Conservation (phyloP, 805 yeast genomes). For the Candida gorgasii region DNA sequence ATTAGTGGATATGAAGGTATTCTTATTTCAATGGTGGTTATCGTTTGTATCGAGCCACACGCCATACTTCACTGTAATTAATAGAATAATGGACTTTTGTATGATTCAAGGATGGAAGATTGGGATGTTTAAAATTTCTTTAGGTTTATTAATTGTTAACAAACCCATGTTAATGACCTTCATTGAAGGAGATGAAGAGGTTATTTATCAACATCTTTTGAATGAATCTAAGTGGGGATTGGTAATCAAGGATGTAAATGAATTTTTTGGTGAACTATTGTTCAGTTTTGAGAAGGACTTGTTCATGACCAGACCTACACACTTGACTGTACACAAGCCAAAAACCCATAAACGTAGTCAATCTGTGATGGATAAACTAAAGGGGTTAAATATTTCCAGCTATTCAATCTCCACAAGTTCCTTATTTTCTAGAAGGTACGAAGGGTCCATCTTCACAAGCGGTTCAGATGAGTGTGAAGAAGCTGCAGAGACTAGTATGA, state of each 20-base stretch:
- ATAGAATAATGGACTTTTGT: constrained; percentile 53
- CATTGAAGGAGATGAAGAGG: constrained; percentile 39
- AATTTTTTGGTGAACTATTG: constrained; percentile 40
- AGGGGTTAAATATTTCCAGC: constrained; percentile 22
- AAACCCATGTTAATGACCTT: constrained; percentile 42
- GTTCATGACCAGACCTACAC: constrained; percentile 11
- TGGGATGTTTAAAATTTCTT: constrained; percentile 53
- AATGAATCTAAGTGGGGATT: constrained; percentile 48
- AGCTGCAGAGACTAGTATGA: not conserved
- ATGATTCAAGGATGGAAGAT: constrained; percentile 55
- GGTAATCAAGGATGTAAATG: constrained; percentile 32
- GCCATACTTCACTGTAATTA: constrained; percentile 51
- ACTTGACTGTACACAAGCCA: constrained; percentile 9
- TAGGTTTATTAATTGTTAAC: constrained; percentile 53
- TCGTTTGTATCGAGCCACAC: constrained; percentile 60
- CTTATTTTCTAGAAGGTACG: constrained; percentile 14
- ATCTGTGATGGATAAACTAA: constrained; percentile 32
- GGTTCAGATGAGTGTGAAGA: constrained; percentile 8
- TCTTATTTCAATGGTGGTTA: constrained; percentile 67
- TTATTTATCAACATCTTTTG: constrained; percentile 43
- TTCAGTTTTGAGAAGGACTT: constrained; percentile 36
- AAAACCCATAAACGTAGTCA: constrained; percentile 17
- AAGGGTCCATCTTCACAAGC: constrained; percentile 20
- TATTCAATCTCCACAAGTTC: constrained; percentile 15
- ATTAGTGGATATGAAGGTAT: constrained; percentile 45